Evolutionary conservation across 768 basidiomycete species (phyloP), one percentile per base, ranked within the genome.

Genomic region (Pleurotus cornucopiae): DNA sequence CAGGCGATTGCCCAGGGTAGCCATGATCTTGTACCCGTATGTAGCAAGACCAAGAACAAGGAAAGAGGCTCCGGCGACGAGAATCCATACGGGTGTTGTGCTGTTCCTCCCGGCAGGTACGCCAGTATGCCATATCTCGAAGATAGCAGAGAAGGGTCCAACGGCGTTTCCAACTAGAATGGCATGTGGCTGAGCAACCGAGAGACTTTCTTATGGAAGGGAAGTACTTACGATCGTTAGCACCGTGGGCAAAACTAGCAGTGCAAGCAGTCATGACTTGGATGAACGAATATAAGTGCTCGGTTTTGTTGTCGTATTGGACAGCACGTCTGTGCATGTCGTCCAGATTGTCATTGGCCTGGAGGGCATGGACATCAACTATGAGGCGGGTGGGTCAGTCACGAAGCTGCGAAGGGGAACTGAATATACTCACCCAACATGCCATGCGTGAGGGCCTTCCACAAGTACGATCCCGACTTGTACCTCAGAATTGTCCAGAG

Each of bases 251-350:
- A 53, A 68, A 68, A 21, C 66, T 66, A 45, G 67, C 66, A 16
- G 63, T 63, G 46, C 67, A 68, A 20, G 67, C 67, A 23, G 66
- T 68, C 58, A 68, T 60, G 26, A 68, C 66, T 62, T 68, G 67
- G 25, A 68, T 58, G 62, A 68, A 68, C 18, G 61, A 63, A 61
- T 63, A 68, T n/a, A 68, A 55, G 43, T 68, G 67, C 60, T 68
- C 67, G 34, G 65, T 66, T 41, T 66, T 63, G 56, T 68, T 68
- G 43, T 64, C 63, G 49, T 66, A 68, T 45, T 66, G 65, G 5
- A 49, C 48, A 2, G 62, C 66, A 38, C 63, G 60, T 12, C 47
- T 25, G 53, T 66, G 65, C 26, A 65, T 60, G 12, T 61, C 64
- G 18, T 58, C 58, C 40, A 66, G 60, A 20, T 61, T 57, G 23